phyloP scores from a whole-genome alignment of 495 filamentous ascomycete genomes.

The Neurospora sp. region DNA sequence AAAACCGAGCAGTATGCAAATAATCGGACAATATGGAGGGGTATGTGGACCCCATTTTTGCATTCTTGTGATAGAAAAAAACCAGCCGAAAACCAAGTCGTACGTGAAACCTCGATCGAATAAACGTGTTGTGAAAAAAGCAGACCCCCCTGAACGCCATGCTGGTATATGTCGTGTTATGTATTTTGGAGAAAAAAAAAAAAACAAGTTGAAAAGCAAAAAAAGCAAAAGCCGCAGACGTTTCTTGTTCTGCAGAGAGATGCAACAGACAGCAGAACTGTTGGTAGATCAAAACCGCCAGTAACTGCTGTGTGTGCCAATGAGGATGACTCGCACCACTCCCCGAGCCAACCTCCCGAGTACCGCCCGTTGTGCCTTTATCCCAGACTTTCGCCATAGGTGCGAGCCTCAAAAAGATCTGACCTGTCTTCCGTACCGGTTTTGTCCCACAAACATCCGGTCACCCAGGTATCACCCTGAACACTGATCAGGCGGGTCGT shows the following conservation, averaged over 20 bases:
- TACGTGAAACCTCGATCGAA: neutral
- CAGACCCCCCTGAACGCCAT: constrained; percentile 1
- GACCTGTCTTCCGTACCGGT: constrained; percentile 9
- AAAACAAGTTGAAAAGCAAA: neutral
- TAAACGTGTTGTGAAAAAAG: neutral
- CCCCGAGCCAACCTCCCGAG: neutral
- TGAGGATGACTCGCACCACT: neutral
- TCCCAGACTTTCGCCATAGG: neutral
- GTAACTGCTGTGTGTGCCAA: neutral
- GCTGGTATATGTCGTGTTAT: neutral
- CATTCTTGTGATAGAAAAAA: neutral
- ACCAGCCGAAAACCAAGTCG: neutral
- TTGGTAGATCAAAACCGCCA: neutral
- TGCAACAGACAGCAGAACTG: neutral
- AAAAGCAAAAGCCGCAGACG: neutral
- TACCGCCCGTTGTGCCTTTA: neutral
- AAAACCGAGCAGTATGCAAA: neutral
- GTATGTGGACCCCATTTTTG: neutral
- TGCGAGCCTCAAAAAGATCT: constrained; percentile 1
- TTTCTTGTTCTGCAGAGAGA: neutral
- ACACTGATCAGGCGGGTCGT: constrained; percentile 18
- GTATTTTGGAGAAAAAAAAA: neutral
- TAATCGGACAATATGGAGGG: neutral
- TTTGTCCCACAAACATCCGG: neutral
- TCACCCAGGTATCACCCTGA: constrained; percentile 30